Evolutionary conservation across 148 eudicot genomes (phyloP), one percentile per base, ranked within the genome.

Genomic region (Simmondsia chinensis): DNA sequence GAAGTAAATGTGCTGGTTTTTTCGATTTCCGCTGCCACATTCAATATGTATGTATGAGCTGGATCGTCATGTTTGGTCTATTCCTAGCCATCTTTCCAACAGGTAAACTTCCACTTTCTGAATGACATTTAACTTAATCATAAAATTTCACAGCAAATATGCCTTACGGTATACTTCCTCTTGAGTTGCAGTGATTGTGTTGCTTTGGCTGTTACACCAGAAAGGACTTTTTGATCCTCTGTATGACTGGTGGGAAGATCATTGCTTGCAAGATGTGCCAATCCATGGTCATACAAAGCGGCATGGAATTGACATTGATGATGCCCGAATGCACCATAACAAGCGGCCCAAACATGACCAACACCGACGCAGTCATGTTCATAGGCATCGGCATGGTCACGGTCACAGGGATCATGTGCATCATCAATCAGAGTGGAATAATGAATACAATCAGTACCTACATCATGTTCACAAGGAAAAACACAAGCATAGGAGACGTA

Each of bases 201-300:
- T 89, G 46, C 40, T 89, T 10, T 89, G 97, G 97, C 95, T 89
- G 73, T 60, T 89, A 35, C 97, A 89, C 63, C 72, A 89, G 25
- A 84, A 81, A 61, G 97, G 95, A 27, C 74, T 89, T n/a, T 89
- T 89, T 41, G 93, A 89, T 70, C 97, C 97, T 27, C 57, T 84
- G 4, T 73, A 79, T 43, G 97, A 89, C 69, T 89, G 97, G 93
- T 80, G 83, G 87, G 97, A 84, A 46, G 84, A 70, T 64, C 79
- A 73, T 20, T 68, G 69, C 52, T 69, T 50, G 72, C 60, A 51
- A 40, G 64, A 37, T 32, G 68, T 60, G 32, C 62, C 14, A 11
- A 59, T 43, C 33, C 24, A 25, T 34, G 46, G 40, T 9, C 20
- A 47, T 19, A 29, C 9, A 9, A 29, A 23, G 54, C 74, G 54